Conservation (phyloP, 768 basidiomycete species). For the Boletus vinaceobasis region DNA sequence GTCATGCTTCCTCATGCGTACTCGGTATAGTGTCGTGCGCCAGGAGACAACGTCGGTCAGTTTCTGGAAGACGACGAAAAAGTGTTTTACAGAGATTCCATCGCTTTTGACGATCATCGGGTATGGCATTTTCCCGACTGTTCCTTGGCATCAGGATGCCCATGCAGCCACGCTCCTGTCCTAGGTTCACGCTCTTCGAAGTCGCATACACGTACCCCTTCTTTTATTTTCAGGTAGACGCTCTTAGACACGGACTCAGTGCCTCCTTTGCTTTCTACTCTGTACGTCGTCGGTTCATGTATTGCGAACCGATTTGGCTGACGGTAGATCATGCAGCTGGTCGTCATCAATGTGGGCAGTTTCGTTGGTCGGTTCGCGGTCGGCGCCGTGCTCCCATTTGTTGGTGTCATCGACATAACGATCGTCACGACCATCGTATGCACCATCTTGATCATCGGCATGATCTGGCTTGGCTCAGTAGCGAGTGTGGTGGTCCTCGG, state of each 20-base stretch:
- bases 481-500: constrained; percentile 41
- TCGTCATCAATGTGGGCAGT: constrained; percentile 50
- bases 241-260: constrained; percentile 46
- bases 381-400: constrained; percentile 34
- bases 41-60: background rate
- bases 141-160: background rate
- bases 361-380: constrained; percentile 48
- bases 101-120: constrained; percentile 26
- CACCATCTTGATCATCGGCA: constrained; percentile 42
- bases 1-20: constrained; percentile 36
- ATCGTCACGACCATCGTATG: constrained; percentile 34
- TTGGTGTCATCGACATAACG: constrained; percentile 45
- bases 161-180: background rate
- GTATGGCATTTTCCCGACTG: background rate
- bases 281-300: constrained; percentile 26
- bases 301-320: background rate
- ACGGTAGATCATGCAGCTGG: constrained; percentile 33
- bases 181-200: constrained; percentile 31
- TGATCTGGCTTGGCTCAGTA: constrained; percentile 39
- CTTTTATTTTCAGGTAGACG: constrained; percentile 58
- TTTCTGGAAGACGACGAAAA: constrained; percentile 17
- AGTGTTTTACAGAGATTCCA: constrained; percentile 23
- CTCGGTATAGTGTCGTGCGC: constrained; percentile 23
- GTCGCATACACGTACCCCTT: constrained; percentile 46
- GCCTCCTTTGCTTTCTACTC: constrained; percentile 52